These are phyloP conservation scores for Talaromyces sp. DNA, from an alignment of 2,329 filamentous ascomycete genomes.

Conservation along the genomic window DNA sequence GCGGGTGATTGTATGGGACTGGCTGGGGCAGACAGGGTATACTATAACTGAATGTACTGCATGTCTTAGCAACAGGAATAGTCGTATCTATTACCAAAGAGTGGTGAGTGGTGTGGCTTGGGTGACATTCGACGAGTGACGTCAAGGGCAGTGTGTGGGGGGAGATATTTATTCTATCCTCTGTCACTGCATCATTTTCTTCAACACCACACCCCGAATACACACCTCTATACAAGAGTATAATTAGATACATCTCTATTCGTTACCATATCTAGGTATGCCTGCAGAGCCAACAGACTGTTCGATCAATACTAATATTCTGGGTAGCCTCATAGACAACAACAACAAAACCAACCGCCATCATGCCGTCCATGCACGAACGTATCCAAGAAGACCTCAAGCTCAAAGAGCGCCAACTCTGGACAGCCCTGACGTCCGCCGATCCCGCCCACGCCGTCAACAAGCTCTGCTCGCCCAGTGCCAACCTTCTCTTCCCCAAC, in stretches of 20 bases:
- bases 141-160: conserved; percentile 5
- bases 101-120: background rate
- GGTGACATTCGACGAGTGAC: conserved; percentile 2
- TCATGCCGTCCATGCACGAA: conserved; percentile 38
- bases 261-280: background rate
- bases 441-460: conserved; percentile 34
- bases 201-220: background rate
- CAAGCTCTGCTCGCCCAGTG: conserved; percentile 31
- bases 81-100: background rate
- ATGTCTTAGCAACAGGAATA: background rate
- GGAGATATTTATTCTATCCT: background rate
- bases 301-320: background rate
- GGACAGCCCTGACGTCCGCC: conserved; percentile 38
- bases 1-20: background rate
- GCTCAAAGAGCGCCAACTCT: conserved; percentile 35
- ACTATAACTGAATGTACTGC: too few species aligned
- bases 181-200: background rate
- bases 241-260: background rate
- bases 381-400: conserved; percentile 37
- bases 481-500: conserved; percentile 35
- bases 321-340: background rate
- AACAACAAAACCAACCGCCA: background rate
- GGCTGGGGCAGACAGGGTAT: background rate
- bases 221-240: background rate
- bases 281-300: background rate